Evolutionary conservation across 2,329 filamentous ascomycete genomes (phyloP).

Genomic region (Fonsecaea erecta): DNA sequence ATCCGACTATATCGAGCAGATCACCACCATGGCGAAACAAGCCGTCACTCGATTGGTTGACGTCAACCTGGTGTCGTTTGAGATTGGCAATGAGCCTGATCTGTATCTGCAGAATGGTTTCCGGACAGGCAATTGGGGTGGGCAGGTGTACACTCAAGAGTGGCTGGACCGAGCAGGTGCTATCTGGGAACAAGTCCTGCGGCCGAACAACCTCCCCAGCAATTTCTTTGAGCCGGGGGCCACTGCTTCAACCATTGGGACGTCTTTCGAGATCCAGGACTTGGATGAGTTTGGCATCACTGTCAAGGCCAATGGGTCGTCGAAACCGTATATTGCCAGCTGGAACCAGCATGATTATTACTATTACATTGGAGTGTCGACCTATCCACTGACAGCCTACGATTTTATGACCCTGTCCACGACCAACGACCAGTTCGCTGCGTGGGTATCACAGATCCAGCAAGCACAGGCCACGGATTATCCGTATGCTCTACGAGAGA

Average conservation of each 20-base stretch:
- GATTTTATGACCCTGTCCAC: constrained; percentile 53
- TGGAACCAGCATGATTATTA: constrained; percentile 63
- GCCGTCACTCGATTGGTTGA: constrained; percentile 33
- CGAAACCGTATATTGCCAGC: constrained; percentile 43
- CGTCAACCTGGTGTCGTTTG: constrained; percentile 40
- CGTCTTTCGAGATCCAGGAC: constrained; percentile 53
- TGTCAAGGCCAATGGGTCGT: constrained; percentile 43
- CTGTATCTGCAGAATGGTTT: constrained; percentile 50
- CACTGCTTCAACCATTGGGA: constrained; percentile 58
- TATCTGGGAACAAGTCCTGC: constrained; percentile 53
- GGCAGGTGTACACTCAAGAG: constrained; percentile 51
- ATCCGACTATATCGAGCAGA: constrained; percentile 50
- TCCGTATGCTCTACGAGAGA: constrained; percentile 58
- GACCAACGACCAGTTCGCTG: constrained; percentile 54
- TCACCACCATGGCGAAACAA: constrained; percentile 47
- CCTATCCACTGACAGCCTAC: constrained; percentile 50
- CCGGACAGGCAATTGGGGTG: constrained; percentile 51
- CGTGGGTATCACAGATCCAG: constrained; percentile 52
- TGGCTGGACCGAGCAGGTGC: constrained; percentile 53
- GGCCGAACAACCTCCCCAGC: constrained; percentile 47
- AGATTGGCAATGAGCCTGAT: constrained; percentile 42
- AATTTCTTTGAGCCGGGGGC: constrained; percentile 56
- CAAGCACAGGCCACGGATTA: constrained; percentile 49
- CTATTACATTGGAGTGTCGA: constrained; percentile 57
- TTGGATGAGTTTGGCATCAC: constrained; percentile 49